phyloP scores from a whole-genome alignment of 345 rosid species.

The Lenwebbia sp. region DNA sequence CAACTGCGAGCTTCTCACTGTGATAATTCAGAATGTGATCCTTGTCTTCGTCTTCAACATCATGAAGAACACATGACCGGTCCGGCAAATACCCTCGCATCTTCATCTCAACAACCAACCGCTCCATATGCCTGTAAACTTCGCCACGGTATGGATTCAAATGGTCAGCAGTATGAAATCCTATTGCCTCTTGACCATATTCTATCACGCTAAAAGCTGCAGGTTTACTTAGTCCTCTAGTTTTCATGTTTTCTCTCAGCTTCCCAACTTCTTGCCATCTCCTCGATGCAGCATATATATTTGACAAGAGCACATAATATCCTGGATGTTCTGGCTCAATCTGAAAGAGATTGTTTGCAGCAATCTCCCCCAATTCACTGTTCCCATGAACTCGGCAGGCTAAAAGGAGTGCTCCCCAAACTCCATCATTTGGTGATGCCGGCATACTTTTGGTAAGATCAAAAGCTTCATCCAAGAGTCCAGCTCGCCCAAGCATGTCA shows the following conservation, averaged over 20 bases:
- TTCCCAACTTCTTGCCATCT: constrained; percentile 60
- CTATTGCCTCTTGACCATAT: constrained; percentile 39
- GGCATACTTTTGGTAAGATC: constrained; percentile 44
- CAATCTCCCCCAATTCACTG: constrained; percentile 41
- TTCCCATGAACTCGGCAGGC: constrained; percentile 73
- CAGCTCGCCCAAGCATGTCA: constrained; percentile 74
- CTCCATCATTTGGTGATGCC: constrained; percentile 43
- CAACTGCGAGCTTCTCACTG: constrained; percentile 78
- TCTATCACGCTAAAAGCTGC: constrained; percentile 69
- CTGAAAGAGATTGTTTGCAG: constrained; percentile 53
- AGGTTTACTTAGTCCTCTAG: constrained; percentile 42
- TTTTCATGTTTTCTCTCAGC: constrained; percentile 44
- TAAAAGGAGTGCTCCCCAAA: constrained; percentile 63
- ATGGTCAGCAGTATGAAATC: constrained; percentile 56
- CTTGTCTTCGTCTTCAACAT: constrained; percentile 76
- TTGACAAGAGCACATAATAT: constrained; percentile 55
- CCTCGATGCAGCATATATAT: constrained; percentile 52
- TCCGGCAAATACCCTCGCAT: constrained; percentile 55
- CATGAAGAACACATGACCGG: constrained; percentile 47
- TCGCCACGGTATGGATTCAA: constrained; percentile 45
- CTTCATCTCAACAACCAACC: constrained; percentile 43
- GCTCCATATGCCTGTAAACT: constrained; percentile 42
- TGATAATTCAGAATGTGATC: constrained; percentile 51
- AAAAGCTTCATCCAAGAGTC: constrained; percentile 50
- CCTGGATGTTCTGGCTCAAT: constrained; percentile 57